Conservation (phyloP, 1,284 basidiomycete genomes). For the Heterobasidion occidentale region DNA sequence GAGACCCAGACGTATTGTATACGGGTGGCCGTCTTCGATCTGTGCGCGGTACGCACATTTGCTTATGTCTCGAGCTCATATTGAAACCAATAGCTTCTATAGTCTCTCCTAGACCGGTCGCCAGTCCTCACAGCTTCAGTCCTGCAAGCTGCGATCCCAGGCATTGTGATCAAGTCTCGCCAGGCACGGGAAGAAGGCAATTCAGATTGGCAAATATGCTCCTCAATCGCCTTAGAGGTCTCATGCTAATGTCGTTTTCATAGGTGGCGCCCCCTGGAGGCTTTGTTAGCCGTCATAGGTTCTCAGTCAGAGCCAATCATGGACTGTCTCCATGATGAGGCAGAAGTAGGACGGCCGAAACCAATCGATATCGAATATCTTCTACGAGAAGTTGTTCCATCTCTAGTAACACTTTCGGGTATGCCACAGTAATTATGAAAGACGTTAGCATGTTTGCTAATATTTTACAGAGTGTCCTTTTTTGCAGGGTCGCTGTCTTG, state of each 20-base stretch:
- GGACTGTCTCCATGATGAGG: slow-evolving; percentile 72
- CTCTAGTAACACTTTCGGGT: slow-evolving; percentile 63
- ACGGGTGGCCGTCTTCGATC: slow-evolving; percentile 78
- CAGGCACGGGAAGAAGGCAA: slow-evolving; percentile 43
- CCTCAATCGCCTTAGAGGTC: background rate
- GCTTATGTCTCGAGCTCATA: background rate
- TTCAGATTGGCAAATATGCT: slow-evolving; percentile 39
- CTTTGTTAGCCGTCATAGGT: slow-evolving; percentile 78
- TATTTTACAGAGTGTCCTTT: slow-evolving; percentile 66
- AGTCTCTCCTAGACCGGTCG: slow-evolving; percentile 71
- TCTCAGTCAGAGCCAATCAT: slow-evolving; percentile 74
- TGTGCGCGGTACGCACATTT: slow-evolving; percentile 56
- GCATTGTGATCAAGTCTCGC: slow-evolving; percentile 47
- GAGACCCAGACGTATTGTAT: slow-evolving; percentile 80
- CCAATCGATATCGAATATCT: slow-evolving; percentile 75
- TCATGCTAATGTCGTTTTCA: slow-evolving; percentile 3
- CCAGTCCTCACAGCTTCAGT: slow-evolving; percentile 47
- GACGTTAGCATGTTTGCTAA: background rate
- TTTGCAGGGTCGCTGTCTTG: slow-evolving; percentile 90
- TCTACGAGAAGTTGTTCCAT: slow-evolving; percentile 74
- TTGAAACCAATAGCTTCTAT: slow-evolving; percentile 4
- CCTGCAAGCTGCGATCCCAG: slow-evolving; percentile 54
- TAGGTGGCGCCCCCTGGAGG: slow-evolving; percentile 90
- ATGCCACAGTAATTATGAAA: slow-evolving; percentile 11
- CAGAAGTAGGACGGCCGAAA: slow-evolving; percentile 49